phyloP scores from a whole-genome alignment of 208 protist species.

The Perkinsela sp. region DNA sequence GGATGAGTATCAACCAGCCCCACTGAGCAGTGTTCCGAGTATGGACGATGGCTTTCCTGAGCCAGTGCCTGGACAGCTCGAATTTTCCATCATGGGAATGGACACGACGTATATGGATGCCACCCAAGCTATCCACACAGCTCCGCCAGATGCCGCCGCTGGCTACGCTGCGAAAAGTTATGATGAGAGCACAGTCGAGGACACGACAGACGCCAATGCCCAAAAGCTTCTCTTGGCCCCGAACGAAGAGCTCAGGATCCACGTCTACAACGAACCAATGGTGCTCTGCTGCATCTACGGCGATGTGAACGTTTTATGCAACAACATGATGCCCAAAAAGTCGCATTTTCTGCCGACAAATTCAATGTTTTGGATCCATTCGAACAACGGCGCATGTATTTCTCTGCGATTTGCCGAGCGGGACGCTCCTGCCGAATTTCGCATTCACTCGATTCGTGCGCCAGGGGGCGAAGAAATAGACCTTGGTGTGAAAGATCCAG shows the following conservation, averaged over 20 bases:
- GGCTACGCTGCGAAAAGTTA: not conserved
- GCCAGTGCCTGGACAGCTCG: not conserved
- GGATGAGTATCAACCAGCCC: not conserved
- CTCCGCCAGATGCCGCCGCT: too few species aligned
- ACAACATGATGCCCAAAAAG: not conserved
- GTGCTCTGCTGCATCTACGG: not conserved
- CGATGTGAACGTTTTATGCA: not conserved
- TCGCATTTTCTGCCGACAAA: not conserved
- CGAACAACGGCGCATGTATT: not conserved
- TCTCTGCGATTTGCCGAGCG: not conserved
- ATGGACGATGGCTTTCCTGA: not conserved
- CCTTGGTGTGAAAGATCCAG: not conserved
- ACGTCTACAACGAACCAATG: not conserved
- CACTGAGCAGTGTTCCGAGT: not conserved
- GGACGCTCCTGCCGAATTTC: not conserved
- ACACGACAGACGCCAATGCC: not conserved
- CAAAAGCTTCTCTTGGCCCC: not conserved
- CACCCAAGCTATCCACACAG: not conserved
- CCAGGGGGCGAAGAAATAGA: not conserved
- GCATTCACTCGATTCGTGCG: not conserved
- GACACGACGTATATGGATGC: not conserved
- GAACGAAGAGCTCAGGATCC: not conserved
- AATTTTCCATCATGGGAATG: not conserved
- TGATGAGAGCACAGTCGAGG: not conserved
- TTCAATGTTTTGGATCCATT: not conserved